These are phyloP conservation scores for Scutellaria minor DNA, from an alignment of 257 asterid genomes.

Conservation along the genomic window DNA sequence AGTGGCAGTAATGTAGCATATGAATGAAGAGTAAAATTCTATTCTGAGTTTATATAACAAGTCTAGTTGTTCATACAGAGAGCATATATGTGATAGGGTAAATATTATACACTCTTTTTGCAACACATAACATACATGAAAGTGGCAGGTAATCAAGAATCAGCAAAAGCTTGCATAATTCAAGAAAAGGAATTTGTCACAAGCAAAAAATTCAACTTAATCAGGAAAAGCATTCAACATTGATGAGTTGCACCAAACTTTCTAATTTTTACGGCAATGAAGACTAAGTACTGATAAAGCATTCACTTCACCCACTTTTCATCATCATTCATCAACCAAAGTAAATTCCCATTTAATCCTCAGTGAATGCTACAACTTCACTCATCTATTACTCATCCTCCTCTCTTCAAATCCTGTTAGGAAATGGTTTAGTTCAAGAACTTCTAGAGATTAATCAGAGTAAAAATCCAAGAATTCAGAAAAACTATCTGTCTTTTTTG, in stretches of 20 bases:
- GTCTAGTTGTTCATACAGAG: too few species aligned
- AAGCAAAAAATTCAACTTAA: not conserved
- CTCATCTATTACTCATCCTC: constrained; percentile 7
- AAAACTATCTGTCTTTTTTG: constrained; percentile 17
- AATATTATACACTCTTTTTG: too few species aligned
- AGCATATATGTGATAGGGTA: too few species aligned
- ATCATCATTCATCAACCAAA: constrained; percentile 29
- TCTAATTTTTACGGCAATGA: constrained; percentile 28
- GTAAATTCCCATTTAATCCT: constrained; percentile 13
- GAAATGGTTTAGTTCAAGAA: constrained; percentile 14
- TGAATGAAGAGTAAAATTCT: too few species aligned
- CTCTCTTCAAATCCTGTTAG: not conserved
- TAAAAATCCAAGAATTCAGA: not conserved
- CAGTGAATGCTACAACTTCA: constrained; percentile 32
- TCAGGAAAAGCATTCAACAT: constrained; percentile 27
- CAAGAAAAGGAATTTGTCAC: not conserved
- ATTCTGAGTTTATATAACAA: too few species aligned
- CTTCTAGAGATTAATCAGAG: not conserved
- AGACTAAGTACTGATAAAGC: constrained; percentile 27
- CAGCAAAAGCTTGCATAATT: not conserved
- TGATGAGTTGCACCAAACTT: constrained; percentile 31
- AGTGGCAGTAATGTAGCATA: too few species aligned
- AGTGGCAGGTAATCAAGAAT: not conserved
- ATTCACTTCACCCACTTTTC: constrained; percentile 31
- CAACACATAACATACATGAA: not conserved